Evolutionary conservation across 2,329 filamentous ascomycete genomes (phyloP).

Genomic region (Drechslerella coelobrocha): DNA sequence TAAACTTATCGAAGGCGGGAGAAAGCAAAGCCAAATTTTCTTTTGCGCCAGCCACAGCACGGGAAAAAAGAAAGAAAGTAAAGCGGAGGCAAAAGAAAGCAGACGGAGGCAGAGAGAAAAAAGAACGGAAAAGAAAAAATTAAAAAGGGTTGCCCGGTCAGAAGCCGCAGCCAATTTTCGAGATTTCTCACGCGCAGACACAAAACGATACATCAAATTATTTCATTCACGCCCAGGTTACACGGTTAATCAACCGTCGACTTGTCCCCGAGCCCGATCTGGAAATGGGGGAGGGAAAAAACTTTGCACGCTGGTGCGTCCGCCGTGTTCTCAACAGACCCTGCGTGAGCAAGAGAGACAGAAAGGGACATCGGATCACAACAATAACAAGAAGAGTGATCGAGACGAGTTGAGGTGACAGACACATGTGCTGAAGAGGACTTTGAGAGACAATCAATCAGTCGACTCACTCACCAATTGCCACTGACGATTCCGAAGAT

Average conservation of each 20-base stretch:
- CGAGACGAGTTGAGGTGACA: neutral
- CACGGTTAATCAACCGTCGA: neutral
- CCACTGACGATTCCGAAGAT: conserved; percentile 2
- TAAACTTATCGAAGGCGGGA: conserved; percentile 2
- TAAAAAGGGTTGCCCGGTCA: neutral
- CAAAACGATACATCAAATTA: neutral
- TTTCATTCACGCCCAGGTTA: conserved; percentile 4
- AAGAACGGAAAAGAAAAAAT: neutral
- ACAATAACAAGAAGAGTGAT: conserved; percentile 1
- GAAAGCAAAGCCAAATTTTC: neutral
- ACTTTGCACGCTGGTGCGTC: too few relatives aligned
- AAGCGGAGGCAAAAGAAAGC: too few relatives aligned
- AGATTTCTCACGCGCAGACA: neutral
- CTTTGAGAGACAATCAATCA: too few relatives aligned
- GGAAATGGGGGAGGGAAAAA: neutral
- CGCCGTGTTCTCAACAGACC: neutral
- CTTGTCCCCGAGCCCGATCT: neutral
- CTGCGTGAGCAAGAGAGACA: neutral
- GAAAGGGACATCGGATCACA: neutral
- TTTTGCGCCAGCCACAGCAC: conserved; percentile 4
- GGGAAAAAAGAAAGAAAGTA: conserved; percentile 1
- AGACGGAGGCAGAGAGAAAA: neutral
- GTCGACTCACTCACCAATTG: conserved; percentile 9
- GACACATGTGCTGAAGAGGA: too few relatives aligned
- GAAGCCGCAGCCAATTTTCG: neutral